Evolutionary conservation across 805 yeast species (phyloP).

Genomic region (Huiozyma naganishii): DNA sequence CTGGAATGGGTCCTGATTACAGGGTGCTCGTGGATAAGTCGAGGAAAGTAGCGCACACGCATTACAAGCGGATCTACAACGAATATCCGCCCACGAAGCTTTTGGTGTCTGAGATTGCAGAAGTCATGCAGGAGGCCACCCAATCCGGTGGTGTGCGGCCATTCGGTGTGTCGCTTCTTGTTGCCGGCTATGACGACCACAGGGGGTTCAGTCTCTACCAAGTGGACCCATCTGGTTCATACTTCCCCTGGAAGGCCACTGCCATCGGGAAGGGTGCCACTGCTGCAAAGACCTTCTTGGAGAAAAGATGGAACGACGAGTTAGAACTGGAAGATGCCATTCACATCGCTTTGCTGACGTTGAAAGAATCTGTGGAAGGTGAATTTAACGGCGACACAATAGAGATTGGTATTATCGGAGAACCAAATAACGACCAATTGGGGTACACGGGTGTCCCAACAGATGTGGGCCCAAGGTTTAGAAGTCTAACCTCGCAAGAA

Average conservation of each 20-base stretch:
- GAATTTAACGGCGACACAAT: slow-evolving; percentile 95
- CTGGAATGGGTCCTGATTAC: slow-evolving; percentile 99
- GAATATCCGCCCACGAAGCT: slow-evolving; percentile 96
- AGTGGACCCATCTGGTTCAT: slow-evolving; percentile 96
- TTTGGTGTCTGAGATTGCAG: slow-evolving; percentile 88
- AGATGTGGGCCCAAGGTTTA: slow-evolving; percentile 82
- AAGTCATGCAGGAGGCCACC: slow-evolving; percentile 96
- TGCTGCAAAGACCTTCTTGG: slow-evolving; percentile 95
- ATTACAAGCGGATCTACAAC: slow-evolving; percentile 85
- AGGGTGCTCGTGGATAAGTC: slow-evolving; percentile 90
- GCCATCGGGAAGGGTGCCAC: slow-evolving; percentile 95
- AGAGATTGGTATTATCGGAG: slow-evolving; percentile 81
- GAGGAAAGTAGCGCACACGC: slow-evolving; percentile 84
- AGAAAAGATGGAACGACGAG: slow-evolving; percentile 97
- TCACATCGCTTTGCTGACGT: slow-evolving; percentile 85
- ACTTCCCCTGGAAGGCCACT: slow-evolving; percentile 98
- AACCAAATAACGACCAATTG: slow-evolving; percentile 65
- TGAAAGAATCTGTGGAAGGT: slow-evolving; percentile 95
- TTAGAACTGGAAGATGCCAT: slow-evolving; percentile 96
- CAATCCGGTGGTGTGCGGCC: slow-evolving; percentile 98
- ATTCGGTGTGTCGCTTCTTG: slow-evolving; percentile 88
- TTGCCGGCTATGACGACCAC: slow-evolving; percentile 85
- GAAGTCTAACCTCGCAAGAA: slow-evolving; percentile 77
- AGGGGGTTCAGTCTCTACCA: slow-evolving; percentile 77
- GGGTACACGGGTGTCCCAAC: slow-evolving; percentile 77